A percentile compares a stretch with the other conserved stretches of the same genome.
Evolutionary conservation across 2,329 filamentous ascomycete genomes (phyloP).

Genomic region (Fusarium ramigenum): DNA sequence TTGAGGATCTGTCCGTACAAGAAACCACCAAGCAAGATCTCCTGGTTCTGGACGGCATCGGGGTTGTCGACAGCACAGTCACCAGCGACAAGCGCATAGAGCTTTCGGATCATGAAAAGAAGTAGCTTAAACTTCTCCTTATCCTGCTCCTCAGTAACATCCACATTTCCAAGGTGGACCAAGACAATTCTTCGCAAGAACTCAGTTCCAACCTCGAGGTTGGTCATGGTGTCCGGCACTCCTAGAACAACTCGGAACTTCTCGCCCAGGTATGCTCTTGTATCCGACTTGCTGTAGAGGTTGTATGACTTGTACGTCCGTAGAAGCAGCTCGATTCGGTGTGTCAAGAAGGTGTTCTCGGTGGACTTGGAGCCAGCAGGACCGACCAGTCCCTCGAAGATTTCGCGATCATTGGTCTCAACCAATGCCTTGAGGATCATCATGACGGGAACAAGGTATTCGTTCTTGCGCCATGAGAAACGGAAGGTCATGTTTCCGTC

Average conservation of each 20-base stretch:
- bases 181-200: slow-evolving; percentile 91
- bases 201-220: slow-evolving; percentile 90
- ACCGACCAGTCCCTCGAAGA: slow-evolving; percentile 93
- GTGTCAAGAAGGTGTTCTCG: slow-evolving; percentile 91
- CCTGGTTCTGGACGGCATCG: slow-evolving; percentile 95
- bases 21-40: slow-evolving; percentile 91
- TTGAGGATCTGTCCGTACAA: slow-evolving; percentile 96
- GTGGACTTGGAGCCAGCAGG: slow-evolving; percentile 78
- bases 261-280: slow-evolving; percentile 84
- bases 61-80: slow-evolving; percentile 96
- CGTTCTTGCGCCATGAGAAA: slow-evolving; percentile 97
- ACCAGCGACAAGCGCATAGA: slow-evolving; percentile 91
- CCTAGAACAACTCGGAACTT: slow-evolving; percentile 92
- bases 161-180: slow-evolving; percentile 86
- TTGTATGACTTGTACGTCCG: slow-evolving; percentile 93
- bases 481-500: slow-evolving; percentile 97
- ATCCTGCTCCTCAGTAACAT: slow-evolving; percentile 86
- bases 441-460: slow-evolving; percentile 94
- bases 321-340: slow-evolving; percentile 90
- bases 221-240: slow-evolving; percentile 82
- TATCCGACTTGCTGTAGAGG: slow-evolving; percentile 83
- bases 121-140: slow-evolving; percentile 93
- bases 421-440: slow-evolving; percentile 96
- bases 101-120: slow-evolving; percentile 94
- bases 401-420: slow-evolving; percentile 95